Base-by-base conservation (phyloP, 345 rosid species). In the Salix arbutifolia region DNA sequence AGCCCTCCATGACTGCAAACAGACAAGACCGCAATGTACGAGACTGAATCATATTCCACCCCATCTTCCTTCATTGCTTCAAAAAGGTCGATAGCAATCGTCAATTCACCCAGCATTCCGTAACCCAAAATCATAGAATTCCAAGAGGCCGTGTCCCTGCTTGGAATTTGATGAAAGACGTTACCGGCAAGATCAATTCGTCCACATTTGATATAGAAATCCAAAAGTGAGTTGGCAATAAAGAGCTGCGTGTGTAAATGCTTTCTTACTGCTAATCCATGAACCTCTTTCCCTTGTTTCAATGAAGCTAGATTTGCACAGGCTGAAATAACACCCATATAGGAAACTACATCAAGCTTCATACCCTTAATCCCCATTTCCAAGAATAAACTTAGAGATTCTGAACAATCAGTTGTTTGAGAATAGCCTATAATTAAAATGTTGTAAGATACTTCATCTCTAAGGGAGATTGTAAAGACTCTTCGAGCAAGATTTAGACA, bases 361-460 rank as follows among this genome's bases (percentile, higher is more conserved):
- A 88, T 84, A 50, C 88, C 87, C 67, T 72, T 65, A 28, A 9
- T 67, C 48, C 78, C 80, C 94, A 91, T 90, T 74, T 90, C 88
- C 8, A 71, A 74, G 81, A 91, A 90, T 28, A 91, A 64, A 38
- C 74, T 12, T 75, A 89, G 83, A 67, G 91, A 88, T 82, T 86
- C 81, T 30, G 61, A 64, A 77, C 89, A 87, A 50, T 89, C 83
- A 77, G 78, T 79, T 16, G 91, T 82, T 21, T 84, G 85, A 19
- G 91, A 86, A 73, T 85, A 89, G 71, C 90, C 81, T 21, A 79
- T 60, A 23, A 91, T 85, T 67, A 91, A 78, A 64, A 84, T 85
- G 83, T 85, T 90, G 71, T 91, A 90, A 2, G 94, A 87, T 77
- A 89, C 77, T 76, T 84, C 88, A 68, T 91, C 94, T 82, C 76